phyloP scores from a whole-genome alignment of 768 basidiomycete genomes.

The Leccinum sublutescens region DNA sequence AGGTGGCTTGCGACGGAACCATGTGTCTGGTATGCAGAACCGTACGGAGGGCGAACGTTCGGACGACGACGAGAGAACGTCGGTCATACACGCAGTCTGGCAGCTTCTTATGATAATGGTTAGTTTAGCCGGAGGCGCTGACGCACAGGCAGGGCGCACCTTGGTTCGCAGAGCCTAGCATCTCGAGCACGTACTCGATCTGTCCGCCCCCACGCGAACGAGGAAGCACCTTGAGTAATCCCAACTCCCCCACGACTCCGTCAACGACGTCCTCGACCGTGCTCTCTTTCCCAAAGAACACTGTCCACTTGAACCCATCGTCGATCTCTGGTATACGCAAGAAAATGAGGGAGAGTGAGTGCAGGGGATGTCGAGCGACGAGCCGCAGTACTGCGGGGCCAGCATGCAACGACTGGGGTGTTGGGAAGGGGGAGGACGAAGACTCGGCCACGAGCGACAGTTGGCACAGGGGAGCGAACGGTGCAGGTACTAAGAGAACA shows the following conservation, averaged over 20 bases:
- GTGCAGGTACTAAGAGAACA: background rate
- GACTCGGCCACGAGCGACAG: background rate
- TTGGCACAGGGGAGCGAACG: constrained; percentile 1
- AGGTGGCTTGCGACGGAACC: constrained; percentile 70
- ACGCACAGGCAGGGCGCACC: constrained; percentile 40
- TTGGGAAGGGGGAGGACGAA: constrained; percentile 45
- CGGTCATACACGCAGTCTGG: constrained; percentile 14
- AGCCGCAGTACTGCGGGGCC: constrained; percentile 36
- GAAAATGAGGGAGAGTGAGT: constrained; percentile 50
- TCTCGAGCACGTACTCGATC: constrained; percentile 74
- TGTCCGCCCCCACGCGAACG: constrained; percentile 61
- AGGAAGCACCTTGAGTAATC: constrained; percentile 62
- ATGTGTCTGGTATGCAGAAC: constrained; percentile 75
- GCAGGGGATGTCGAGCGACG: no score
- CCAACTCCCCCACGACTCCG: constrained; percentile 58
- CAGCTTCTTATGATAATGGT: constrained; percentile 8
- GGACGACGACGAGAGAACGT: constrained; percentile 16
- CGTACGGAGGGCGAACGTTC: constrained; percentile 37
- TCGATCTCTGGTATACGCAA: constrained; percentile 73
- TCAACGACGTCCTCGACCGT: constrained; percentile 57
- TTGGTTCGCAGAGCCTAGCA: constrained; percentile 42
- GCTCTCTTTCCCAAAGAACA: constrained; percentile 59
- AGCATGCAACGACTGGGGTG: constrained; percentile 62
- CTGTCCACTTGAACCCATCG: constrained; percentile 65
- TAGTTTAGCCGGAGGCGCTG: no score